Evolutionary conservation across 495 filamentous ascomycete species (phyloP), one percentile per base, ranked within the genome.

Genomic region (Parathielavia hyrcaniae): DNA sequence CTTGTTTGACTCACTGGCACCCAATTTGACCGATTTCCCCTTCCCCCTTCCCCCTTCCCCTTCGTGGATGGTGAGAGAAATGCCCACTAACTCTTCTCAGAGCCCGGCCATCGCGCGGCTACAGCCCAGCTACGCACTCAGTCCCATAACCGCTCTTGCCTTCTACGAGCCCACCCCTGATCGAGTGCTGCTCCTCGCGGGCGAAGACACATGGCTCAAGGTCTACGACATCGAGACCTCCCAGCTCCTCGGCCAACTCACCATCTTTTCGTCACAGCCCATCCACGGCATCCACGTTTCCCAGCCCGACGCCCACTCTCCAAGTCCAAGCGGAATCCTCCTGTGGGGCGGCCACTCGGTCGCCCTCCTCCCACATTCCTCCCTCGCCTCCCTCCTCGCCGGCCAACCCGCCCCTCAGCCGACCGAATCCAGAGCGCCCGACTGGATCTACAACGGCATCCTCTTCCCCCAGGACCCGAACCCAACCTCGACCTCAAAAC

Each of bases 391-490:
- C 50, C 34, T 70, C 59, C 52, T 69, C 36, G 57, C 55, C 12
- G 65, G 63, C 0, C 12, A 34, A 50, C 5, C 20, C n/a, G 50
- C 12, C 50, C 62, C 17, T 10, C 50, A 17, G 1, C 46, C 57
- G 16, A 35, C 8, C 7, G 60, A 66, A 51, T 58, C 68, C 1
- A 62, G 64, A 26, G 80, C 80, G 13, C 75, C 82, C 5, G 92
- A 97, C 67, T 96, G 92, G 91, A 86, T 96, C 52, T 78, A 95
- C 59, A 84, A 89, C 65, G 85, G 82, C n/a, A 77, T 81, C 32
- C 75, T 87, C 20, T 74, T 74, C 35, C 72, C 77, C 36, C 8
- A 7, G 3, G 1, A 22, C 11, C 2, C 40, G 6, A 30, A 30
- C 10, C 62, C 45, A 4, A 10, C n/a, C 11, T 3, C n/a, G 8